phyloP scores from a whole-genome alignment of 2,329 filamentous ascomycete genomes.

The Aspergillus sp. region DNA sequence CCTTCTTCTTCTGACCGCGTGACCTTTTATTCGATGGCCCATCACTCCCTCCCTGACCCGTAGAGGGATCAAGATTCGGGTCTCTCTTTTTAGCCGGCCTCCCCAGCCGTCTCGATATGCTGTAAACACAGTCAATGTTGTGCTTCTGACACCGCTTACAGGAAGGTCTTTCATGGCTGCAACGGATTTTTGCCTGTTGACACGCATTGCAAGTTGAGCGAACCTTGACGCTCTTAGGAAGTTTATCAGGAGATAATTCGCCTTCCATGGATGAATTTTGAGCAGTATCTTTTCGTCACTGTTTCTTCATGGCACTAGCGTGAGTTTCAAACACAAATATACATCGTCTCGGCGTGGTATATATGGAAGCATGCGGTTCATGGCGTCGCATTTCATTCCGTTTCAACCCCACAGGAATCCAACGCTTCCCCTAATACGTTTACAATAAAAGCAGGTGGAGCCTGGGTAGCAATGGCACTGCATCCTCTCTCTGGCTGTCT shows the following conservation, averaged over 20 bases:
- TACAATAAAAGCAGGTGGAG: neutral
- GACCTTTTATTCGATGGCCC: constrained; percentile 9
- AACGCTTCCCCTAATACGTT: neutral
- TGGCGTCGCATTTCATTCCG: neutral
- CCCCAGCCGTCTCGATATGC: constrained; percentile 35
- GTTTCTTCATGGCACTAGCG: no score
- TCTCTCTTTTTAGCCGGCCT: constrained; percentile 35
- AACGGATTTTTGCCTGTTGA: constrained; percentile 39
- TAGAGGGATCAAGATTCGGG: neutral
- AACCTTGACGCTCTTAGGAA: constrained; percentile 36
- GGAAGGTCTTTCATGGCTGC: constrained; percentile 37
- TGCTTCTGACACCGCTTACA: constrained; percentile 37
- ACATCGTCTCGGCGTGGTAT: neutral
- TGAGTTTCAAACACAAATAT: neutral
- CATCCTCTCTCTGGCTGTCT: neutral
- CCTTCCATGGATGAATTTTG: neutral
- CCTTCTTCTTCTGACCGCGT: constrained; percentile 13
- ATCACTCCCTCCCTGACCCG: neutral
- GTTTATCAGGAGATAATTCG: constrained; percentile 8
- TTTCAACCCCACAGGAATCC: neutral
- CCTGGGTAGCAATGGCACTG: constrained; percentile 14
- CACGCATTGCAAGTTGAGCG: constrained; percentile 41
- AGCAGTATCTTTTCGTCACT: neutral
- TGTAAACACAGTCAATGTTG: constrained; percentile 36
- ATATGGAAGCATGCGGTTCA: neutral